Evolutionary conservation across 148 eudicot species (phyloP).

Genomic region (Agrostemma githago): DNA sequence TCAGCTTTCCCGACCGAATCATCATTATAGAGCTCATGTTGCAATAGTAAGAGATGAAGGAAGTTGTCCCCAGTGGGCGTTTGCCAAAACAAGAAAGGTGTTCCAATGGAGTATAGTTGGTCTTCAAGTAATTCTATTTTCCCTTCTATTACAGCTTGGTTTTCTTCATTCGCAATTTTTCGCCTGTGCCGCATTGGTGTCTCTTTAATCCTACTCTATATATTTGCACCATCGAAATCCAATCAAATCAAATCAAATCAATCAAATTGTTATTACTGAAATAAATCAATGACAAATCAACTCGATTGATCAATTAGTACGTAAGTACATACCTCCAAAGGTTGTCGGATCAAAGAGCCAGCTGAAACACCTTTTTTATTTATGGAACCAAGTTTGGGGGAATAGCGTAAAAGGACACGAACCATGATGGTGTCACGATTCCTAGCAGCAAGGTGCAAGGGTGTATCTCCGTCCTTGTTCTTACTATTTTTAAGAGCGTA

Average conservation of each 20-base stretch:
- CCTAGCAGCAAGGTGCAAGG: slow-evolving; percentile 15
- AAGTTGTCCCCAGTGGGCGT: neutral
- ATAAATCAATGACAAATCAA: neutral
- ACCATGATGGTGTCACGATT: slow-evolving; percentile 3
- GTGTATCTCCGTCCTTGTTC: slow-evolving; percentile 10
- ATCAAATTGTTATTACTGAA: no score
- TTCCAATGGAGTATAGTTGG: neutral
- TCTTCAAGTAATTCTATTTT: neutral
- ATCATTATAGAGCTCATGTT: no score
- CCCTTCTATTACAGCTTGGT: neutral
- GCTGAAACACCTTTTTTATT: slow-evolving; percentile 6
- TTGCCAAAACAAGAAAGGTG: neutral
- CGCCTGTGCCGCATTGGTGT: neutral
- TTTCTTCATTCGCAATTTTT: neutral
- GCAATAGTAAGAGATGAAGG: neutral
- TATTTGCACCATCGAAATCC: no score
- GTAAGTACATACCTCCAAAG: neutral
- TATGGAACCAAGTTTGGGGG: neutral
- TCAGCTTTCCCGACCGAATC: neutral
- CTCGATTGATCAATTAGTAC: no score
- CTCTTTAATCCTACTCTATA: neutral
- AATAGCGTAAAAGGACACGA: neutral
- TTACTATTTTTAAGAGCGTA: neutral
- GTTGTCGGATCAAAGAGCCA: neutral
- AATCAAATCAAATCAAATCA: no score